These are phyloP conservation scores for Flaveria linearis DNA, from an alignment of 129 eudicot genomes.

Conservation along the genomic window DNA sequence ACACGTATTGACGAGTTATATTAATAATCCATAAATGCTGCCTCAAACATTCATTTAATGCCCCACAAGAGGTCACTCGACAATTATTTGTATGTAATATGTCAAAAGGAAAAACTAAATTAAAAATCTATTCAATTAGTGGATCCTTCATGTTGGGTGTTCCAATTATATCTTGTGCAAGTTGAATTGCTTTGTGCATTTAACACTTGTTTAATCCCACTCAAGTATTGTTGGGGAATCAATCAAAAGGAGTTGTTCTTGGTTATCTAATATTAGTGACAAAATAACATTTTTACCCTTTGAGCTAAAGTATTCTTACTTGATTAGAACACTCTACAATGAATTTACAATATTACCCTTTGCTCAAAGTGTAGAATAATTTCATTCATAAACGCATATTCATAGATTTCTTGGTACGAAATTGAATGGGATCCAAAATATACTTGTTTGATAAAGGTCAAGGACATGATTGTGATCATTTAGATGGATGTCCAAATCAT, in stretches of 20 bases:
- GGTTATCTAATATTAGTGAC: slow-evolving; percentile 16
- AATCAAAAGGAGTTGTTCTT: slow-evolving; percentile 28
- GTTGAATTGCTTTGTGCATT: slow-evolving; percentile 32
- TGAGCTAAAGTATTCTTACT: not conserved
- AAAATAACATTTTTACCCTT: slow-evolving; percentile 22
- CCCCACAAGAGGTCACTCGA: not conserved
- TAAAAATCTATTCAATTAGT: slow-evolving; percentile 34
- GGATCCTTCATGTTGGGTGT: slow-evolving; percentile 48
- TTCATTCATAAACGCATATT: no score
- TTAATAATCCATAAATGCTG: no score
- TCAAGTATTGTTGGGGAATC: slow-evolving; percentile 27
- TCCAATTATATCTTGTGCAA: slow-evolving; percentile 46
- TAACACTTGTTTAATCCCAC: slow-evolving; percentile 34
- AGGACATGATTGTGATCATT: slow-evolving; percentile 18
- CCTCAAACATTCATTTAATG: no score
- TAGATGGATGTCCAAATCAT: slow-evolving; percentile 33
- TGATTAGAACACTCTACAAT: not conserved
- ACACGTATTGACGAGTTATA: no score
- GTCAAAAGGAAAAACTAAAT: slow-evolving; percentile 9
- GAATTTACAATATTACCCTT: slow-evolving; percentile 11
- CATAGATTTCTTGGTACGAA: no score
- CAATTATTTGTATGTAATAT: not conserved
- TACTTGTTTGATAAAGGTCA: not conserved
- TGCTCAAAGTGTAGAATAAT: not conserved
- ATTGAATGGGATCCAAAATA: no score